Evolutionary conservation across 768 basidiomycete genomes (phyloP), one percentile per base, ranked within the genome.

Genomic region (Rubroboletus satanas): DNA sequence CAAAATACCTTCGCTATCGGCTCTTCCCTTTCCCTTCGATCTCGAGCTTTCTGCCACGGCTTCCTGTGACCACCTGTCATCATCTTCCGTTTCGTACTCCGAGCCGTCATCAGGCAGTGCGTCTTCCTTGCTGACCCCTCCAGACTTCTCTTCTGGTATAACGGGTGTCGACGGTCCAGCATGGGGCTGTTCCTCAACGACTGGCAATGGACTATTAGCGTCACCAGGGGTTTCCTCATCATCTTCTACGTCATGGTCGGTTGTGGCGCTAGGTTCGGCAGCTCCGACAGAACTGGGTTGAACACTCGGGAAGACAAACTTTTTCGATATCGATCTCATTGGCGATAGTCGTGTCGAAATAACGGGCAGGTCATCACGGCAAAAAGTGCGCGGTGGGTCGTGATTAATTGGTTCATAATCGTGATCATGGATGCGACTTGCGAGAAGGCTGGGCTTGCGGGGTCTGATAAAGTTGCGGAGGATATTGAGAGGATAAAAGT

Each of bases 401-500:
- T 59, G 47, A 44, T 54, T 31, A 12, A 37, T 31, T 17, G 41
- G 12, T 26, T 58, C 58, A 14, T 26, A 21, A 47, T 63, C 42
- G 31, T 36, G 41, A 11, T 51, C 53, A 17, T 50, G 56, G 31
- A 50, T 54, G 31, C 44, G 43, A 49, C 33, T 49, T 12, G 51
- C 39, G 31, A 66, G 52, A 15, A 66, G 56, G 44, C 62, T 59
- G 18, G 58, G 61, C 37, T 57, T 67, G 35, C 69, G 68, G 4
- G 64, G 57, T 32, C 66, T 64, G 23, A 56, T 46, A 41, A 69
- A 64, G 45, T 63, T 63, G 38, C 68, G 68, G 9, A 78, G 72
- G 39, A 72, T 52, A 15, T 55, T 64, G 38, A 78, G 66, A 0
- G 87, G 85, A 62, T 87, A 89, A 62, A 87, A 87, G 60, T 87